phyloP scores from a whole-genome alignment of 1,284 basidiomycete genomes.

The Pseudozyma sp. region DNA sequence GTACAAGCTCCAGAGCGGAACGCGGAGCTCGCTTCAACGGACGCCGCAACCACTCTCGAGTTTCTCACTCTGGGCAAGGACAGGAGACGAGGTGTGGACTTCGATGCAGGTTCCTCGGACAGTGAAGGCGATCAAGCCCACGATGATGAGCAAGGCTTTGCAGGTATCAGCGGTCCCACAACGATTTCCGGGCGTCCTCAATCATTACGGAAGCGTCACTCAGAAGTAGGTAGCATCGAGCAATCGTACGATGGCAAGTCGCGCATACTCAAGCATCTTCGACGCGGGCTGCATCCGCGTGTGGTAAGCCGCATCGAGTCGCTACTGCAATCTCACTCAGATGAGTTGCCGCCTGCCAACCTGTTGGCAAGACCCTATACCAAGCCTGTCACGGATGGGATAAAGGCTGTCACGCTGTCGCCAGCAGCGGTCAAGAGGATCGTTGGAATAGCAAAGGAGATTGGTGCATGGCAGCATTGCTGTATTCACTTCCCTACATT shows the following conservation, averaged over 20 bases:
- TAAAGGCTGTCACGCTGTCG: conserved; percentile 23
- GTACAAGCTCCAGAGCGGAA: conserved; percentile 23
- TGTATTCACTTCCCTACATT: conserved; percentile 53
- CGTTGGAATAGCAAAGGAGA: conserved; percentile 42
- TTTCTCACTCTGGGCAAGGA: conserved; percentile 47
- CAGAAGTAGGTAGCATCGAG: conserved; percentile 6
- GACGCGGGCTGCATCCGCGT: conserved; percentile 27
- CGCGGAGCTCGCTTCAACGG: conserved; percentile 41
- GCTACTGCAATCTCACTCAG: conserved; percentile 24
- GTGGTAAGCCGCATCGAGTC: conserved; percentile 29
- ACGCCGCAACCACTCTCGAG: conserved; percentile 46
- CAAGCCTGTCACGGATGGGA: conserved; percentile 28
- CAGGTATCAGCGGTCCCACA: not conserved
- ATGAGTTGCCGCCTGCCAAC: conserved; percentile 39
- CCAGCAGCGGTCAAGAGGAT: conserved; percentile 23
- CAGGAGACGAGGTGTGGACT: conserved; percentile 33
- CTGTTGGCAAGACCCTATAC: conserved; percentile 27
- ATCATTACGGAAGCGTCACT: conserved; percentile 1
- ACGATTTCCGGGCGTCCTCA: not conserved
- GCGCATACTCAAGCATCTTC: conserved; percentile 46
- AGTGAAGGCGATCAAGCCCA: conserved; percentile 22
- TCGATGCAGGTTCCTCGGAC: conserved; percentile 35
- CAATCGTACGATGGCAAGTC: conserved; percentile 12
- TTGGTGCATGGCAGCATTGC: conserved; percentile 55
- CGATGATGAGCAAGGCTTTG: not conserved